Evolutionary conservation across 768 basidiomycete species (phyloP), one percentile per base, ranked within the genome.

Genomic region (Russula earlei): DNA sequence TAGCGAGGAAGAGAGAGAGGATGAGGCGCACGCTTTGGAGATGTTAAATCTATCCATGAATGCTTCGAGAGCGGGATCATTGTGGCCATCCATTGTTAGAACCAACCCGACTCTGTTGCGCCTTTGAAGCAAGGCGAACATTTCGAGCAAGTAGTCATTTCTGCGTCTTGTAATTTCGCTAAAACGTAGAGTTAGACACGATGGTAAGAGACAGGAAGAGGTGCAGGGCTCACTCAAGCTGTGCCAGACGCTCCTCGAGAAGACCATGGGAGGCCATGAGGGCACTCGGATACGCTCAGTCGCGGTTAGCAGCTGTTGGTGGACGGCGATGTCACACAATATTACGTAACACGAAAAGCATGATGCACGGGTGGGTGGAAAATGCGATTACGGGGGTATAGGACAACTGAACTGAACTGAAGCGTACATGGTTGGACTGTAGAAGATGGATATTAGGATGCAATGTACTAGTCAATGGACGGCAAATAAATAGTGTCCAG

Each of bases 111-210:
- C 64, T 60, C 71, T 71, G 49, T 77, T 72, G 63, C 79, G 77
- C 54, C 74, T 74, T 54, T 74, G 76, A 47, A 87, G 75, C 74
- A 90, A 78, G 50, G 71, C 69, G 70, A 79, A 85, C 80, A 90
- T 82, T 67, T 88, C 79, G 41, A 76, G 75, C 66, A 90, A 76
- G 47, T 88, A 76, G 51, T 73, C 81, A 82, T 85, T 84, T 67
- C 87, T 75, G 62, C 80, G 81, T 45, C 75, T 69, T 42, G 80
- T 69, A 59, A 90, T 82, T 61, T 73, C 75, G 66, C 87, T 90
- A 59, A 19, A 44, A 5, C 12, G 9, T 31, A 1, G 40, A 19
- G 34, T 31, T 46, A 1, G 41, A 11, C 15, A 9, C 7, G 4
- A 41, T 3, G 25, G 5, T 4, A n/a, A 17, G n/a, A 38, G 38